phyloP scores from a whole-genome alignment of 2,329 filamentous ascomycete genomes.

The Teratosphaeria nubilosa region DNA sequence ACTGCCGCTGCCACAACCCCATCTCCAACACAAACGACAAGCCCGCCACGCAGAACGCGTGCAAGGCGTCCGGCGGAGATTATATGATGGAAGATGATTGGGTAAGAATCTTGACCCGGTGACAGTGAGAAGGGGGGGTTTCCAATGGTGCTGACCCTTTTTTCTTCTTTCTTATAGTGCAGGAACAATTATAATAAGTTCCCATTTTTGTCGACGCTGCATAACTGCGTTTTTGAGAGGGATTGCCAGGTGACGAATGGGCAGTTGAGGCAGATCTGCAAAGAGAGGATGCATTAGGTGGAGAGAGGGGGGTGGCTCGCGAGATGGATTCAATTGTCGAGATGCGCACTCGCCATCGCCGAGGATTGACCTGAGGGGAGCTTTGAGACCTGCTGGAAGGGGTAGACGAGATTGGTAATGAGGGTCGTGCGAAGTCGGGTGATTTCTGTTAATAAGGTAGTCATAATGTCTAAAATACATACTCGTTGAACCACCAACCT shows the following conservation, averaged over 20 bases:
- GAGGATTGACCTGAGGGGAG: background rate
- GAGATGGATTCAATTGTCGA: too few relatives aligned
- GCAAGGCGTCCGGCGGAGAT: background rate
- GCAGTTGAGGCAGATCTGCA: background rate
- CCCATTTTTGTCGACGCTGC: background rate
- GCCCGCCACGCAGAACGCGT: background rate
- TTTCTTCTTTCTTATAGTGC: background rate
- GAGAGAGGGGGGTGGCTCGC: too few relatives aligned
- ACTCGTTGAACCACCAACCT: constrained; percentile 26
- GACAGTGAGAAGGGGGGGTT: too few relatives aligned
- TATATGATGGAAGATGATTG: background rate
- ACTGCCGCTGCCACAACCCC: background rate
- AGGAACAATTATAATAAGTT: background rate
- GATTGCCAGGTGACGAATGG: background rate
- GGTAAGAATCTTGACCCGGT: background rate
- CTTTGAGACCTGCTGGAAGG: too few relatives aligned
- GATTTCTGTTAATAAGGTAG: too few relatives aligned
- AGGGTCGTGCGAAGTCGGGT: too few relatives aligned
- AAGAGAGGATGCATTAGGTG: background rate
- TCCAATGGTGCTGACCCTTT: background rate
- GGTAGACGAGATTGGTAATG: too few relatives aligned
- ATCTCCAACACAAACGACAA: background rate
- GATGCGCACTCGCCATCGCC: background rate
- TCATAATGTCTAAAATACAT: too few relatives aligned
- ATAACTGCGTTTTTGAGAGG: background rate